Base-by-base conservation (phyloP, 2,329 filamentous ascomycete species). In the Colletotrichum lentis region DNA sequence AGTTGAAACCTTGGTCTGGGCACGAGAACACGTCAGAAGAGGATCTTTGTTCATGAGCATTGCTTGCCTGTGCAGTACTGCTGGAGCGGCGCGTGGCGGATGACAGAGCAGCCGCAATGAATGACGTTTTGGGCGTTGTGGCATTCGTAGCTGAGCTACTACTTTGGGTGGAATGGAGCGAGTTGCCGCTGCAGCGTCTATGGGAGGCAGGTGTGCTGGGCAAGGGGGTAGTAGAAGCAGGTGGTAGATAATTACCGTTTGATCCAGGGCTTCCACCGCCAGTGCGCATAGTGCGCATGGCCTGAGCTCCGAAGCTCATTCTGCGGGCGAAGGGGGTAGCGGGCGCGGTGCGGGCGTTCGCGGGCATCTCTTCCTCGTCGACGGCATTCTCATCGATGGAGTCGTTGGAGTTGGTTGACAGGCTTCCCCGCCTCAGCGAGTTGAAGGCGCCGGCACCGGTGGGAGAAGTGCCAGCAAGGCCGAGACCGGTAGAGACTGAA, bases 1-100 rank as follows among this genome's bases (percentile, higher is more conserved):
- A 97, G 82, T 97, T 97, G 86, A 96, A 97, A 79, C 92, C 93
- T 86, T 79, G 93, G 85, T 93, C 91, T 94, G 88, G 81, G 80
- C 85, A 86, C 82, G 78, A 76, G 72, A 81, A 81, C 81, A 81
- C 82, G 89, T 91, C 86, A 91, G 89, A 89, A 86, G 83, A 79
- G 79, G 84, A 81, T 89, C 77, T 81, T 77, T 82, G 78, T 79
- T 79, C 76, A 78, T 84, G 83, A 83, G 80, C 81, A 79, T 80
- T 84, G 86, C 86, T 88, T 88, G 85, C 84, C 83, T 87, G 85
- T 79, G 79, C 76, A 71, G 76, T 71, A 71, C 73, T 76, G 72
- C 77, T 81, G 73, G 78, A 74, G 69, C 80, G 80, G 74, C 76
- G 78, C 70, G 73, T 78, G 60, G 74, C 72, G 57, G 75, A 75